Conservation (phyloP, 1,139 yeast genomes). For the Suhomyces anneliseae region DNA sequence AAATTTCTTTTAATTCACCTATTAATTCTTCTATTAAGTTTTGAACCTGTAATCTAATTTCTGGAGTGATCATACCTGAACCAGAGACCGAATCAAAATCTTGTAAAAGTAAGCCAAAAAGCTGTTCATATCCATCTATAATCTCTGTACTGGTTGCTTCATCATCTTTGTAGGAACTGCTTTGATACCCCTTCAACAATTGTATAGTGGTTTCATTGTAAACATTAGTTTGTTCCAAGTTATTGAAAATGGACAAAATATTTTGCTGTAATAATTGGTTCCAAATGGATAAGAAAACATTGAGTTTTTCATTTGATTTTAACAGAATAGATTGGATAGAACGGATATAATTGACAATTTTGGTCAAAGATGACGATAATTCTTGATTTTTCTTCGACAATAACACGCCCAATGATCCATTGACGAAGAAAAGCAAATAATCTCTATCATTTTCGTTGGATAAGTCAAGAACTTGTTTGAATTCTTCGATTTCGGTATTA, state of each 20-base stretch:
- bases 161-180: conserved; percentile 16
- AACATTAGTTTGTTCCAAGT: conserved; percentile 24
- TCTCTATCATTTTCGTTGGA: conserved; percentile 18
- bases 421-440: conserved; percentile 26
- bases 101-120: conserved; percentile 17
- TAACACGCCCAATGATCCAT: conserved; percentile 27
- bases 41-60: conserved; percentile 26
- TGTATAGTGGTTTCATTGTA: conserved; percentile 28
- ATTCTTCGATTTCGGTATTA: conserved; percentile 20
- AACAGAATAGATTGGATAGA: conserved; percentile 23
- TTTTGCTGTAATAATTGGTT: conserved; percentile 22
- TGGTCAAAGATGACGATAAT: conserved; percentile 18
- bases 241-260: conserved; percentile 21
- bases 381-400: conserved; percentile 17
- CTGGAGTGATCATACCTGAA: conserved; percentile 20
- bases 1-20: conserved; percentile 19
- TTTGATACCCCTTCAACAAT: conserved; percentile 28
- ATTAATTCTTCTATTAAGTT: conserved; percentile 25
- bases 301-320: conserved; percentile 19
- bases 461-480: conserved; percentile 26
- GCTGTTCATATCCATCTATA: conserved; percentile 17
- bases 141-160: conserved; percentile 6
- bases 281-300: conserved; percentile 34
- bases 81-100: conserved; percentile 12
- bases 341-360: conserved; percentile 25